Conservation (phyloP, 2,329 filamentous ascomycete species). For the Pseudogymnoascus sp. region DNA sequence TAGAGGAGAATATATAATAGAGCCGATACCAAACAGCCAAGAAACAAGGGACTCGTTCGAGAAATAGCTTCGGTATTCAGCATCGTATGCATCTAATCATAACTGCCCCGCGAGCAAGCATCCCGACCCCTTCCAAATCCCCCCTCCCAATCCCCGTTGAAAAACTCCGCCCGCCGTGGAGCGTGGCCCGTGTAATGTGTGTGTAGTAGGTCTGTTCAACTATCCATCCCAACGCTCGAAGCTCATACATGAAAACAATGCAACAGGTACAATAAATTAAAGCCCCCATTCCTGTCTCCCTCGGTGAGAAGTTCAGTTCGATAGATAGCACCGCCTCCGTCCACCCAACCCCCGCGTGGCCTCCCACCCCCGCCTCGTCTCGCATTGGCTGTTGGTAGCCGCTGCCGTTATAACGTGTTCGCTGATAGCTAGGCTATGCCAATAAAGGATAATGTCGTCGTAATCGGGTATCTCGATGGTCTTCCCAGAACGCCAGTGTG, state of each 20-base stretch:
- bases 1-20: neutral
- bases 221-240: constrained; percentile 1
- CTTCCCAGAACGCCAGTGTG: neutral
- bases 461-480: constrained; percentile 6
- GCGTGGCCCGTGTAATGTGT: neutral
- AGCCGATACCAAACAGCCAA: neutral
- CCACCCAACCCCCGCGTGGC: neutral
- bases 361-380: neutral
- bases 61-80: neutral
- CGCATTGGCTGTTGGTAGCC: neutral
- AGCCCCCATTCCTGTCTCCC: neutral
- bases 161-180: neutral
- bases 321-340: neutral
- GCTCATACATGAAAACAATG: constrained; percentile 2
- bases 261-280: neutral
- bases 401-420: neutral
- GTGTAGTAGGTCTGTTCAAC: neutral
- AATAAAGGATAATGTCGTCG: neutral
- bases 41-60: neutral
- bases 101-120: neutral
- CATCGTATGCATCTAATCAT: neutral
- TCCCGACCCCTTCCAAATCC: neutral
- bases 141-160: neutral
- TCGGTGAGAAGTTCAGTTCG: neutral
- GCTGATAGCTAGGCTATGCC: neutral